Base-by-base conservation (phyloP, 2,329 filamentous ascomycete species). In the Trichophyton simii region DNA sequence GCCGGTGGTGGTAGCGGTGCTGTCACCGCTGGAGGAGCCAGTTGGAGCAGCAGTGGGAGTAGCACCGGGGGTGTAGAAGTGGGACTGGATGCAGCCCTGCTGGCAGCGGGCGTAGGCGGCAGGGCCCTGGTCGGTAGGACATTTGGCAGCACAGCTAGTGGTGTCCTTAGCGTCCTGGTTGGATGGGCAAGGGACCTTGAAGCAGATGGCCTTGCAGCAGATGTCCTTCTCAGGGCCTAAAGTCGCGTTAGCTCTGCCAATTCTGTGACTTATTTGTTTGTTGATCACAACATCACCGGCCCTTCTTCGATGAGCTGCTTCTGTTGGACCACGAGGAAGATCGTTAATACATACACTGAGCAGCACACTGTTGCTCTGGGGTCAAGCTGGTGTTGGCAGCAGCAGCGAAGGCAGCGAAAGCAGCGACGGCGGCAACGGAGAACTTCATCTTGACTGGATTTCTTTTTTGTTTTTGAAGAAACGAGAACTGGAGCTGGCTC, bases 121-220 rank as follows among this genome's bases (percentile, higher is more conserved):
- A 38, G 76, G 74, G 60, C 80, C 80, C 73, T 82, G 79, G 61
- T 54, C n/a, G 50, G 25, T 54, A 34, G 78, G 76, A 69, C 81
- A 83, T 60, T 76, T 73, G 54, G 74, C 74, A 55, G 79, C 79
- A 67, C 81, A 83, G 57, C 75, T 70, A 68, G 74, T 80, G 68
- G 79, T 82, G 62, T 76, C 73, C 67, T 80, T 76, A 67, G 74
- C 78, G 70, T 79, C 75, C 57, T 69, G 68, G n/a, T 76, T 73
- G 69, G 77, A 77, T 64, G 80, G 80, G 69, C 78, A 80, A 36
- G 81, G 80, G 44, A 78, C 76, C 42, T 77, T 73, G 65, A 78
- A 72, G 72, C 81, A 83, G 13, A 71, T 68, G 42, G 81, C 80
- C 65, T 75, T 70, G 73, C 81, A 83, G 71, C 77, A 79, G 60